Percentiles rank a stretch among this genome's conserved stretches.
These are phyloP conservation scores for Conticribra guillardii DNA, from an alignment of 108 stramenopile species.

Conservation along the genomic window DNA sequence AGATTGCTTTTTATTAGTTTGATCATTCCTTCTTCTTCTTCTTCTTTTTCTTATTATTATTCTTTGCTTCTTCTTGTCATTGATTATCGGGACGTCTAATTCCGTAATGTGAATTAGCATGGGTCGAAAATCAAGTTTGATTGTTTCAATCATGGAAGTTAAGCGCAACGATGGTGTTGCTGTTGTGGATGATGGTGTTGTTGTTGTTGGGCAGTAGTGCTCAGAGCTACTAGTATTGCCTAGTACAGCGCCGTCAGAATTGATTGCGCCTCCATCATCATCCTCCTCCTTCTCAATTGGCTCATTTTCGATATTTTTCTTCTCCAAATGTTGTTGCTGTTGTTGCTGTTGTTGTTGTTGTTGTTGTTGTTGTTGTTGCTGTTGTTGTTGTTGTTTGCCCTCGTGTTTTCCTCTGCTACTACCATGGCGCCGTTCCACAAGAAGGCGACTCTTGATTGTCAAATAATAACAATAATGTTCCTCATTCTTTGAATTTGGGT, in stretches of 20 bases:
- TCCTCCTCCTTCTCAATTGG: neutral
- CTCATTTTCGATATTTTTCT: neutral
- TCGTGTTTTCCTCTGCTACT: neutral
- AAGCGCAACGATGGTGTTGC: neutral
- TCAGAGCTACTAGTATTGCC: neutral
- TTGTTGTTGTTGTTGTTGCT: no score
- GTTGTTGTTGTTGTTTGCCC: no score
- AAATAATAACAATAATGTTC: slow-evolving; percentile 1
- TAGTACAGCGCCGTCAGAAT: no score
- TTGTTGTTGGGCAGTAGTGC: neutral
- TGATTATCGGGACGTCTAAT: no score
- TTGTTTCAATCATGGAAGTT: slow-evolving; percentile 11
- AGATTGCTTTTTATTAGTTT: no score
- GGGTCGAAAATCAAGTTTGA: slow-evolving; percentile 33
- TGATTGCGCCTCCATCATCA: neutral
- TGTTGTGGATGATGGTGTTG: no score
- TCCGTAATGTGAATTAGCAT: slow-evolving; percentile 37
- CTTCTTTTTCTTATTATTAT: neutral
- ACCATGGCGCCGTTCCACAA: neutral
- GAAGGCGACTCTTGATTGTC: slow-evolving; percentile 9
- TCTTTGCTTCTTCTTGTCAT: no score
- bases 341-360: no score
- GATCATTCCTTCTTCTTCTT: neutral
- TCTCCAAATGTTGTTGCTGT: neutral
- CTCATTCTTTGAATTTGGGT: slow-evolving; percentile 2